These are phyloP conservation scores for Canavalia ensiformis DNA, from an alignment of 306 rosid genomes.

Conservation along the genomic window DNA sequence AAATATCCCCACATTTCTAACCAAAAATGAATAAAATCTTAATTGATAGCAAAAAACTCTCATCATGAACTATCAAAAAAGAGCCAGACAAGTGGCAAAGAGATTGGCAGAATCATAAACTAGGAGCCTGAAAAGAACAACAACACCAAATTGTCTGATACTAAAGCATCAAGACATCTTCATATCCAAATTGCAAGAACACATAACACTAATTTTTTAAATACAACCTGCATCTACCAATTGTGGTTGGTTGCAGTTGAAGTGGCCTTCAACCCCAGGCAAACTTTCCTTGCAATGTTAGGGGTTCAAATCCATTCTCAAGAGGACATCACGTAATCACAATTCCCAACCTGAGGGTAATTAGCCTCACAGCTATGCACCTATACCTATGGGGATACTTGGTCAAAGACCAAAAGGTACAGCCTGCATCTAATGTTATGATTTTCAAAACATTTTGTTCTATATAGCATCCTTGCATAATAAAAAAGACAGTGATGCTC, in stretches of 20 bases:
- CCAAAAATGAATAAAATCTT: conserved; percentile 13
- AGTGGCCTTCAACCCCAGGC: not conserved
- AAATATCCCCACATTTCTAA: not conserved
- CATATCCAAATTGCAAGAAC: conserved; percentile 1
- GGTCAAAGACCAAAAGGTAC: not conserved
- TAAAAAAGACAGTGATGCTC: conserved; percentile 20
- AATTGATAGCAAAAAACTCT: conserved; percentile 10
- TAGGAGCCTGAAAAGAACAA: conserved; percentile 22
- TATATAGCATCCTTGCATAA: conserved; percentile 16
- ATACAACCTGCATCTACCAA: not conserved
- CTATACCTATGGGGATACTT: not conserved
- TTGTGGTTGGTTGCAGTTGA: not conserved
- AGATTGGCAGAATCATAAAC: conserved; percentile 5
- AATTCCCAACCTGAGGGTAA: not conserved
- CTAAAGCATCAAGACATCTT: conserved; percentile 33
- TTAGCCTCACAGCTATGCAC: not conserved
- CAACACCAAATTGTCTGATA: conserved; percentile 31
- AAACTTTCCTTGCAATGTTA: not conserved
- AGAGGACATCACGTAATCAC: not conserved
- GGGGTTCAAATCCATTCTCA: not conserved
- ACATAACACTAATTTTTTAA: conserved; percentile 22
- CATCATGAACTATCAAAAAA: conserved; percentile 26
- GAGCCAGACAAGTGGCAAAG: conserved; percentile 29
- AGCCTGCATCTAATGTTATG: conserved; percentile 28
- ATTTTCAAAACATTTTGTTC: conserved; percentile 26